Evolutionary conservation across 495 filamentous ascomycete species (phyloP).

Genomic region (Penicillium paxilli): DNA sequence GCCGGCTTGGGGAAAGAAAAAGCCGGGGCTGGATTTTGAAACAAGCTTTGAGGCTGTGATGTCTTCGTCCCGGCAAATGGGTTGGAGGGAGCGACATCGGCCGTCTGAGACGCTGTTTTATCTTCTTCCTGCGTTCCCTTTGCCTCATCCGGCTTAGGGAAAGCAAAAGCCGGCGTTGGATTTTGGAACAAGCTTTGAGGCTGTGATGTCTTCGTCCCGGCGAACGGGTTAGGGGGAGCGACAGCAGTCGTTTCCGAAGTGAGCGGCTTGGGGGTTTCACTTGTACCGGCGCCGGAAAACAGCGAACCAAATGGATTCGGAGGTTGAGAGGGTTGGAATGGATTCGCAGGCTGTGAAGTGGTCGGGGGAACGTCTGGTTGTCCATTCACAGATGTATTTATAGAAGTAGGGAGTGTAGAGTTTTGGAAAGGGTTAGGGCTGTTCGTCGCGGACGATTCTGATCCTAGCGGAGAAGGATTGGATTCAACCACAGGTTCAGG

Average conservation of each 20-base stretch:
- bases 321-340: background rate
- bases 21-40: slow-evolving; percentile 1
- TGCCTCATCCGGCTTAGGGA: too few relatives aligned
- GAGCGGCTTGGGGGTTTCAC: background rate
- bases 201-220: background rate
- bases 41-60: background rate
- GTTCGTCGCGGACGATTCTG: slow-evolving; percentile 2
- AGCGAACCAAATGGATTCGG: slow-evolving; percentile 15
- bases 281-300: slow-evolving; percentile 8
- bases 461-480: background rate
- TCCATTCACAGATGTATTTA: background rate
- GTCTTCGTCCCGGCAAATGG: background rate
- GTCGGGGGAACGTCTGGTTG: background rate
- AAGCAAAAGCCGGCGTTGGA: slow-evolving; percentile 11
- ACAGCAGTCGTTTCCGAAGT: background rate
- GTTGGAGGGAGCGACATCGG: background rate
- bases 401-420: slow-evolving; percentile 7
- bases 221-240: background rate
- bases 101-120: too few relatives aligned
- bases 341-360: slow-evolving; percentile 1
- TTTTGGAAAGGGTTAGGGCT: slow-evolving; percentile 8
- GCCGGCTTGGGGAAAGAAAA: slow-evolving; percentile 15
- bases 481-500: slow-evolving; percentile 13
- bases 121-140: too few relatives aligned
- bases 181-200: background rate